Conservation (phyloP, 129 eudicot species). For the Flaveria sonorensis region DNA sequence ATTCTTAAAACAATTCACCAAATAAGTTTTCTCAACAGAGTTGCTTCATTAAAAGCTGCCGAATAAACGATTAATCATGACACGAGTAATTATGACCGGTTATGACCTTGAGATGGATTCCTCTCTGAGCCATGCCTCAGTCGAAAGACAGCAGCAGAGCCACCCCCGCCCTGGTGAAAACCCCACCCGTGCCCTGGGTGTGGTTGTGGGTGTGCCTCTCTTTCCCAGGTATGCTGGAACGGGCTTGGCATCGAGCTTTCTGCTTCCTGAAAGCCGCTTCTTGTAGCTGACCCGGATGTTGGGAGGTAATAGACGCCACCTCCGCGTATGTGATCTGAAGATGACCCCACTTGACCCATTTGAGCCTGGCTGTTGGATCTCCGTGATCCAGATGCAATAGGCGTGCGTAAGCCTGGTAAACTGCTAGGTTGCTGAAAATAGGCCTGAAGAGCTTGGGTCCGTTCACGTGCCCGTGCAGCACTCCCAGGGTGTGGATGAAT, state of each 20-base stretch:
- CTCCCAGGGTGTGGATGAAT: constrained; percentile 77
- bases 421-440: constrained; percentile 79
- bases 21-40: constrained; percentile 49
- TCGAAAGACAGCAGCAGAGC: constrained; percentile 48
- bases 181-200: constrained; percentile 52
- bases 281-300: constrained; percentile 48
- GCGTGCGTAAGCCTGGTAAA: constrained; percentile 52
- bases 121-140: constrained; percentile 87
- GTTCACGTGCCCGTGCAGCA: constrained; percentile 79
- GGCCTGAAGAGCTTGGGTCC: constrained; percentile 81
- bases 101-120: constrained; percentile 66
- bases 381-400: constrained; percentile 49
- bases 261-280: constrained; percentile 56
- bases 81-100: constrained; percentile 33
- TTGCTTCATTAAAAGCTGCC: constrained; percentile 37
- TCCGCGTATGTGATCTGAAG: constrained; percentile 54
- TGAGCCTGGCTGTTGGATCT: constrained; percentile 66
- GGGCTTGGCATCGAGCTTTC: constrained; percentile 58
- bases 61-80: constrained; percentile 30
- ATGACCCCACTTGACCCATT: constrained; percentile 53
- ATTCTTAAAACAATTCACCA: constrained; percentile 38
- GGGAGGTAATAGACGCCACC: constrained; percentile 70
- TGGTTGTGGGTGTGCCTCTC: constrained; percentile 43
- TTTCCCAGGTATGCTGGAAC: constrained; percentile 71
- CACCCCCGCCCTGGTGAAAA: constrained; percentile 54